Evolutionary conservation across 1,284 basidiomycete species (phyloP), one percentile per base, ranked within the genome.

Genomic region (Ustilago xerochloae): DNA sequence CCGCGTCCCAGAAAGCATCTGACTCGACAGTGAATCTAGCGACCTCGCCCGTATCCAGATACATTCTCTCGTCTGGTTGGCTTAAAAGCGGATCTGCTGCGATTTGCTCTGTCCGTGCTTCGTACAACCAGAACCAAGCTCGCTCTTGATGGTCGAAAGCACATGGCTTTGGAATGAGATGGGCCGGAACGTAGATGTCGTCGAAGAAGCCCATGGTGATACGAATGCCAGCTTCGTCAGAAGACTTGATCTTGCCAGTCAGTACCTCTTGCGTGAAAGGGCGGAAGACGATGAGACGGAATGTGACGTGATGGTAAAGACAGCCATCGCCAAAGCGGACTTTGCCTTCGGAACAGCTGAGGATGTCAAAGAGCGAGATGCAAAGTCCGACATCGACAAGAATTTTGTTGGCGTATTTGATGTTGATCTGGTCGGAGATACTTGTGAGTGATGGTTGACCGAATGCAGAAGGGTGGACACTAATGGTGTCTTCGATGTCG

Each of bases 311-410:
- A 84, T 98, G 94, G 90, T 93, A 98, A 80, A 96, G 87, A 82
- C 91, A 91, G 0, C 96, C 96, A 84, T 99, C 96, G 0, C 95
- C 95, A 84, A 96, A 97, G 28, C 94, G 88, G 10, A 98, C 91
- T 71, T 92, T 94, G 2, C 96, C 96, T 81, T 97, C 94, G 10
- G 93, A 91, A 2, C 90, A 91, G 73, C 92, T 89, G 0, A 91
- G 87, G 24, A 98, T 86, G 84, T 98, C 95, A 72, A 93, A 96
- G 0, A 94, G 89, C 56, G 90, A 91, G 57, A 98, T 89, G 78
- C 93, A 94, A 16, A 98, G 88, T 0, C 96, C 95, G 50, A 96
- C 91, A 69, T 93, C 91, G 74, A 93, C 92, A n/a, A 97, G 87
- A 38, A 97, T 90, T 74, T 91, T 90, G 85, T 98, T 97, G 8